A percentile compares a stretch with the other conserved stretches of the same genome.
These are phyloP conservation scores for Trypethelium eluteriae DNA, from an alignment of 495 filamentous ascomycete genomes.

Conservation along the genomic window DNA sequence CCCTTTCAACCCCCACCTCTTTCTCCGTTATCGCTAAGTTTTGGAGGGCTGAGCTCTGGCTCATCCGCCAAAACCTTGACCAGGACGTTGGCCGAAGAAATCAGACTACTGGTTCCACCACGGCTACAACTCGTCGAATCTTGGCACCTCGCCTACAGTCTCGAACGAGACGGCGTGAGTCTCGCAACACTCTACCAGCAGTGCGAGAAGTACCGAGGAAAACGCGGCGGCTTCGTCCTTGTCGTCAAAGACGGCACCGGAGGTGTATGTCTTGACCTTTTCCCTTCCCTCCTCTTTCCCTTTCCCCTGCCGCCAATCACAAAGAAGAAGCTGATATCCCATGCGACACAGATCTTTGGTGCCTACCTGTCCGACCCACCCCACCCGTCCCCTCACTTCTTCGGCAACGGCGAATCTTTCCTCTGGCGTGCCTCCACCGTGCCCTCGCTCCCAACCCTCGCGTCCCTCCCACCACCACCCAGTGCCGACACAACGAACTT, in stretches of 20 bases:
- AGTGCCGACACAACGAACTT: slow-evolving; percentile 63
- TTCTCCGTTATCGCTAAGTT: slow-evolving; percentile 33
- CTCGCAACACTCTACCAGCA: slow-evolving; percentile 79
- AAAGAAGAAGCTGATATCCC: slow-evolving; percentile 10
- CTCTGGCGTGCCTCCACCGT: slow-evolving; percentile 79
- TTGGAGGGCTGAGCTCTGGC: slow-evolving; percentile 30
- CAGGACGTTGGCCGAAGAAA: slow-evolving; percentile 78
- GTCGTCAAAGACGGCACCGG: slow-evolving; percentile 70
- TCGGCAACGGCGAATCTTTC: slow-evolving; percentile 94
- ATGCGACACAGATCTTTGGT: slow-evolving; percentile 63
- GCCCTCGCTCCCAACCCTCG: slow-evolving; percentile 42
- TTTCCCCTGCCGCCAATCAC: background rate
- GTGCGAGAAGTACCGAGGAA: slow-evolving; percentile 54
- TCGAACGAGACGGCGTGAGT: slow-evolving; percentile 89
- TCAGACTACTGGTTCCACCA: slow-evolving; percentile 78
- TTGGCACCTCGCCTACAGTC: slow-evolving; percentile 79
- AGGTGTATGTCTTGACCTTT: slow-evolving; percentile 48
- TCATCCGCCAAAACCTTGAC: slow-evolving; percentile 47
- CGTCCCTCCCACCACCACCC: slow-evolving; percentile 61
- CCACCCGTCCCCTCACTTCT: slow-evolving; percentile 74
- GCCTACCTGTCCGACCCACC: slow-evolving; percentile 88
- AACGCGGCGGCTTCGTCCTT: slow-evolving; percentile 76
- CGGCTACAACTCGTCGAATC: slow-evolving; percentile 77
- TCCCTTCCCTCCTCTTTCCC: background rate
- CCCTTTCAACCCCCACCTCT: slow-evolving; percentile 44